A percentile compares a stretch with the other conserved stretches of the same genome.
Conservation (phyloP, 2,329 filamentous ascomycete genomes). For the Madurella fahalii region DNA sequence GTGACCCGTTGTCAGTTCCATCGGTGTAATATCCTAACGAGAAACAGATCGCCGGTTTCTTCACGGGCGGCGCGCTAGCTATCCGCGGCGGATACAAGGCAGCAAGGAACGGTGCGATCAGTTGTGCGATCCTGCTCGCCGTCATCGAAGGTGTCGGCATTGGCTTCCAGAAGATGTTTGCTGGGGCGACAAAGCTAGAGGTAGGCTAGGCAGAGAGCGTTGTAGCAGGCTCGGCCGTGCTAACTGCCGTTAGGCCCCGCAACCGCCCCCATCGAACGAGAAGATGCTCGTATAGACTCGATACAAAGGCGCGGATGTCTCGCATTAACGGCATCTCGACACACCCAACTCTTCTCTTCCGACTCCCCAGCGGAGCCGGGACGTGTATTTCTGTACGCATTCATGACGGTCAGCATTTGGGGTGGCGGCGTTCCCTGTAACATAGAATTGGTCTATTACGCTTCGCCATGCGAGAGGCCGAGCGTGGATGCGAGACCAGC, state of each 20-base stretch:
- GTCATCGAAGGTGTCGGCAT: constrained; percentile 98
- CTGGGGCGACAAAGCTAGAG: constrained; percentile 27
- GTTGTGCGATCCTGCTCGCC: constrained; percentile 86
- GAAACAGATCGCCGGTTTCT: constrained; percentile 75
- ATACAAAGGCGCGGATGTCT: constrained; percentile 9
- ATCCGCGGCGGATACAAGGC: constrained; percentile 89
- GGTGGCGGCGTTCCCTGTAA: constrained; percentile 29
- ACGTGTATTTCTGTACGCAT: constrained; percentile 28
- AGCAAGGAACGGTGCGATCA: constrained; percentile 91
- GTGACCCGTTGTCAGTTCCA: background rate
- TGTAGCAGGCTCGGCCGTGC: background rate
- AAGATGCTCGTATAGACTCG: constrained; percentile 20
- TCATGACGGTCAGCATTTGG: constrained; percentile 27
- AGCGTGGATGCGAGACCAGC: constrained; percentile 14
- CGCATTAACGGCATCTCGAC: constrained; percentile 9
- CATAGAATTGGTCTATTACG: constrained; percentile 27
- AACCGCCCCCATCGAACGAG: constrained; percentile 23
- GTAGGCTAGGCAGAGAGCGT: constrained; percentile 6
- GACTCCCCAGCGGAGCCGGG: constrained; percentile 11
- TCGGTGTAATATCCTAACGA: background rate
- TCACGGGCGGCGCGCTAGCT: constrained; percentile 88
- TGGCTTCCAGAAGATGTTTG: constrained; percentile 43
- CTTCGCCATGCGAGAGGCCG: constrained; percentile 11
- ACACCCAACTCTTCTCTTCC: constrained; percentile 25
- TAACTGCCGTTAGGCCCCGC: constrained; percentile 19